These are phyloP conservation scores for Phytopythium sindhum DNA, from an alignment of 352 stramenopile species.

Conservation along the genomic window DNA sequence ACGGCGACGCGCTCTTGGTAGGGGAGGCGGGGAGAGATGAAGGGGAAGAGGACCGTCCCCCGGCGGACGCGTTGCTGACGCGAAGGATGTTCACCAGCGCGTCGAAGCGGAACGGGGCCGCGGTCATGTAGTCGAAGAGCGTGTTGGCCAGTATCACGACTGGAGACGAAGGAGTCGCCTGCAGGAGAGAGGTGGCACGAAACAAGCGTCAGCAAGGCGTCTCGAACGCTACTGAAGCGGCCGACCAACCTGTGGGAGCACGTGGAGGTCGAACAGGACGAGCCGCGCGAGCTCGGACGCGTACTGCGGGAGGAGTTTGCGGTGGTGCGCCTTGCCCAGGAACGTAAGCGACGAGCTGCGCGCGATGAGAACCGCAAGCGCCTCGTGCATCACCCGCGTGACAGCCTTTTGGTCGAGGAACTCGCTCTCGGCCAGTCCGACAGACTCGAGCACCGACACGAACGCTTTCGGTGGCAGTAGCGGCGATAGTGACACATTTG, in stretches of 20 bases:
- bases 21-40: neutral
- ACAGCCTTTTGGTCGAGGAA: constrained; percentile 45
- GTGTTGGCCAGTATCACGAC: constrained; percentile 39
- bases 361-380: constrained; percentile 53
- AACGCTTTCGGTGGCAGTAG: constrained; percentile 33
- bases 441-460: constrained; percentile 25
- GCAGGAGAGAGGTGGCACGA: neutral
- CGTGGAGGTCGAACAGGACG: constrained; percentile 46
- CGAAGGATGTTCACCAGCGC: constrained; percentile 36
- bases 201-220: neutral
- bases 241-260: constrained; percentile 30
- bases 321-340: constrained; percentile 61
- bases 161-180: constrained; percentile 19
- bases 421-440: constrained; percentile 36
- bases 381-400: constrained; percentile 41
- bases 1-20: neutral
- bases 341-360: constrained; percentile 45
- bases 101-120: constrained; percentile 42
- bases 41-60: constrained; percentile 10
- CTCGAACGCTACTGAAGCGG: neutral
- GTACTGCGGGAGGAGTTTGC: constrained; percentile 46
- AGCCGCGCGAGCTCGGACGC: constrained; percentile 37
- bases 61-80: constrained; percentile 34
- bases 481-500: neutral
- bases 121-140: constrained; percentile 55